Evolutionary conservation across 768 basidiomycete species (phyloP).

Genomic region (Terana coerulea): DNA sequence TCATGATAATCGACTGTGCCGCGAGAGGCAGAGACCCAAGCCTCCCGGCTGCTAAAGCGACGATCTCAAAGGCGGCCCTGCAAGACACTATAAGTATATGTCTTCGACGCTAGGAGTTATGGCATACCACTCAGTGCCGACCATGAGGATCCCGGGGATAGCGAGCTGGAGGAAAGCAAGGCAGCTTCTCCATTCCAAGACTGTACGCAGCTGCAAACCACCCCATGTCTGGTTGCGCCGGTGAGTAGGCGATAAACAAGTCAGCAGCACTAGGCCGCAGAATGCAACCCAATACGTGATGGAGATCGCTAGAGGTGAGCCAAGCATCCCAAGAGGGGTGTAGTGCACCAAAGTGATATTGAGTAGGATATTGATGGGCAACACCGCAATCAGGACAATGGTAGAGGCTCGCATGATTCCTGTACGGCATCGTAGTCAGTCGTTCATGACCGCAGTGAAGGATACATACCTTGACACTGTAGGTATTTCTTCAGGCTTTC

Average conservation of each 20-base stretch:
- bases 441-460: background rate
- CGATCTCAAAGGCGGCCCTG: conserved; percentile 82
- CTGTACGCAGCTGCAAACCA: conserved; percentile 43
- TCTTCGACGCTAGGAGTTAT: background rate
- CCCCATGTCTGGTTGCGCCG: conserved; percentile 61
- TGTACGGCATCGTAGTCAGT: conserved; percentile 21
- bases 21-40: conserved; percentile 65
- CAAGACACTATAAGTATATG: background rate
- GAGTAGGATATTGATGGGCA: conserved; percentile 60
- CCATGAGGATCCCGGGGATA: conserved; percentile 75
- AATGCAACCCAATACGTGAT: conserved; percentile 72
- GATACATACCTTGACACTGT: conserved; percentile 64
- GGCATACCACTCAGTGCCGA: conserved; percentile 73
- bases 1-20: conserved; percentile 79
- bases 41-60: conserved; percentile 71
- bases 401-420: conserved; percentile 77
- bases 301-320: conserved; percentile 64
- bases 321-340: conserved; percentile 59
- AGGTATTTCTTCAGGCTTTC: conserved; percentile 78
- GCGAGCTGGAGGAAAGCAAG: conserved; percentile 59
- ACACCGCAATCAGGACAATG: conserved; percentile 54
- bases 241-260: conserved; percentile 49
- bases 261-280: conserved; percentile 45
- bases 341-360: conserved; percentile 62
- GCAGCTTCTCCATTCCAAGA: conserved; percentile 49